Conservation (phyloP, 441 rosid genomes). For the Rhodomyrtus psidioides region DNA sequence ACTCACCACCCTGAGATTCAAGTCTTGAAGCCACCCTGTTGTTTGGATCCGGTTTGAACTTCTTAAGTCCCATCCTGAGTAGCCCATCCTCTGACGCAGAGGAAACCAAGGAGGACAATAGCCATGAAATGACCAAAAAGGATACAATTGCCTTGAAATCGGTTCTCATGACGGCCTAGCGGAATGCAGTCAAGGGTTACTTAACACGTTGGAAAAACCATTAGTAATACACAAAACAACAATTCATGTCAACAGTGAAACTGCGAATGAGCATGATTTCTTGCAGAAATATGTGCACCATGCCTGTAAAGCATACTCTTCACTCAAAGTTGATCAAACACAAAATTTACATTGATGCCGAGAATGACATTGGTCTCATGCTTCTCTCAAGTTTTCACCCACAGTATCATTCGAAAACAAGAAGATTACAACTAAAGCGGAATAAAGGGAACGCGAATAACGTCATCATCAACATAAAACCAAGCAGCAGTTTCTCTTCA, state of each 20-base stretch:
- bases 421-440: background rate
- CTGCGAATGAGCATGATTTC: background rate
- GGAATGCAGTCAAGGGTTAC: background rate
- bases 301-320: background rate
- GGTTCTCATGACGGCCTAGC: slow-evolving; percentile 3
- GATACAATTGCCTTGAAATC: background rate
- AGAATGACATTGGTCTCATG: background rate
- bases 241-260: background rate
- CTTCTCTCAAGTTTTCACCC: background rate
- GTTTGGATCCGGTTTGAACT: slow-evolving; percentile 1
- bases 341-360: background rate
- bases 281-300: background rate
- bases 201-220: background rate
- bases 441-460: background rate
- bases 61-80: slow-evolving; percentile 12
- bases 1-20: background rate
- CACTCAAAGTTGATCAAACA: background rate
- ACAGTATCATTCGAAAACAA: background rate
- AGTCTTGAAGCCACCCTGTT: slow-evolving; percentile 6
- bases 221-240: background rate
- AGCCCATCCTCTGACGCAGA: background rate
- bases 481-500: background rate
- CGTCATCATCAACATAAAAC: background rate
- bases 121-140: background rate
- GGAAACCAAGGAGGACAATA: background rate